Conservation (phyloP, 2,329 filamentous ascomycete species). For the Orbilia blumenaviensis region DNA sequence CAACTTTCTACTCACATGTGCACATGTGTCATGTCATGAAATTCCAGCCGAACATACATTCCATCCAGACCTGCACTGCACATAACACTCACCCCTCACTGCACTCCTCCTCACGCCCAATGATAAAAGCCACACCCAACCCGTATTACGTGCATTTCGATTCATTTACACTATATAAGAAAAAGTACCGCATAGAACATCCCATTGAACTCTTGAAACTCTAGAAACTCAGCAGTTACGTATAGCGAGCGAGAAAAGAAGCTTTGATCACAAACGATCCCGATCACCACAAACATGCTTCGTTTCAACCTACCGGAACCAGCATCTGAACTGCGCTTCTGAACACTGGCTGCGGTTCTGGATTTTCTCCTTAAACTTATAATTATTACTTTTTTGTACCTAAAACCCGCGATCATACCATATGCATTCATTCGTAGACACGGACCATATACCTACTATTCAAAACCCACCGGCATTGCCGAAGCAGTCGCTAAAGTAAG, state of each 20-base stretch:
- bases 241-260: not conserved
- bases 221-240: not conserved
- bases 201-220: not conserved
- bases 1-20: too few species aligned
- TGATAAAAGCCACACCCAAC: not conserved
- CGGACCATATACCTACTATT: not conserved
- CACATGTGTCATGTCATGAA: too few species aligned
- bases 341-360: too few species aligned
- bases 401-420: too few species aligned
- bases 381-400: too few species aligned
- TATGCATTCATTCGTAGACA: too few species aligned
- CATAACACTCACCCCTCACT: too few species aligned
- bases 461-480: constrained; percentile 7
- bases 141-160: too few species aligned
- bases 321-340: constrained; percentile 24
- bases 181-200: too few species aligned
- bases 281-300: constrained; percentile 21
- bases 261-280: constrained; percentile 6
- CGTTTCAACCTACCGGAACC: constrained; percentile 50
- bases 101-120: not conserved
- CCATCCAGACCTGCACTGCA: not conserved
- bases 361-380: too few species aligned
- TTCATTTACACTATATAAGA: too few species aligned
- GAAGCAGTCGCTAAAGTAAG: not conserved
- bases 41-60: constrained; percentile 8